Evolutionary conservation across 2,329 filamentous ascomycete species (phyloP).

Genomic region (Fusarium sp.): DNA sequence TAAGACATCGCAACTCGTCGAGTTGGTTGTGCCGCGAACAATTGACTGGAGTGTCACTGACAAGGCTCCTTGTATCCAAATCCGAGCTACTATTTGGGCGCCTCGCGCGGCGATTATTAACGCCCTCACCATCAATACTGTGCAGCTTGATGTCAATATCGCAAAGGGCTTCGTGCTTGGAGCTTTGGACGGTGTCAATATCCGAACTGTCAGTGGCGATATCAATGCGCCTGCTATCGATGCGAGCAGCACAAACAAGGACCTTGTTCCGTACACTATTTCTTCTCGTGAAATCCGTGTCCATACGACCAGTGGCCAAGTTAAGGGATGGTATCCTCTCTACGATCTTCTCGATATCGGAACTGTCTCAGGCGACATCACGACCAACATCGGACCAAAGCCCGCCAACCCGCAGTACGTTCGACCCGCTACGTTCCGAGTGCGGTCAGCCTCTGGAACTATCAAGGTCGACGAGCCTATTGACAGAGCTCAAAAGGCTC

Average conservation of each 20-base stretch:
- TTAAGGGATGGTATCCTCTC: constrained; percentile 64
- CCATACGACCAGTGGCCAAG: constrained; percentile 57
- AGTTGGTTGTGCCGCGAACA: constrained; percentile 54
- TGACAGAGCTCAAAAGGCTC: constrained; percentile 27
- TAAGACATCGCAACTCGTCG: constrained; percentile 53
- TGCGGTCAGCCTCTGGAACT: constrained; percentile 59
- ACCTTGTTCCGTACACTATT: constrained; percentile 54
- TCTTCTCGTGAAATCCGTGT: constrained; percentile 58
- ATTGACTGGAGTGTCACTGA: constrained; percentile 46
- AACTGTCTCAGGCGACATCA: constrained; percentile 59
- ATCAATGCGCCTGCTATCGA: constrained; percentile 53
- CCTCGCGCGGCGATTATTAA: constrained; percentile 56
- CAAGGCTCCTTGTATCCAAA: constrained; percentile 59
- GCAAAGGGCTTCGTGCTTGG: constrained; percentile 55
- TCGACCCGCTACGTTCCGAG: constrained; percentile 55
- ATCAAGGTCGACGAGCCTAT: constrained; percentile 59
- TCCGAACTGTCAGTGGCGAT: constrained; percentile 55
- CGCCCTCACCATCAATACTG: constrained; percentile 51
- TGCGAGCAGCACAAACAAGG: constrained; percentile 39
- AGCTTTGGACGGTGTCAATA: constrained; percentile 43
- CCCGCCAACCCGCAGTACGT: constrained; percentile 51
- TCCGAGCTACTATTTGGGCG: constrained; percentile 61
- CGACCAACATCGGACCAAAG: constrained; percentile 56
- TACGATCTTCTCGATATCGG: constrained; percentile 61
- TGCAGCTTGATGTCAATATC: constrained; percentile 57